These are phyloP conservation scores for Penicillium sp. DNA, from an alignment of 2,329 filamentous ascomycete species.

Conservation along the genomic window DNA sequence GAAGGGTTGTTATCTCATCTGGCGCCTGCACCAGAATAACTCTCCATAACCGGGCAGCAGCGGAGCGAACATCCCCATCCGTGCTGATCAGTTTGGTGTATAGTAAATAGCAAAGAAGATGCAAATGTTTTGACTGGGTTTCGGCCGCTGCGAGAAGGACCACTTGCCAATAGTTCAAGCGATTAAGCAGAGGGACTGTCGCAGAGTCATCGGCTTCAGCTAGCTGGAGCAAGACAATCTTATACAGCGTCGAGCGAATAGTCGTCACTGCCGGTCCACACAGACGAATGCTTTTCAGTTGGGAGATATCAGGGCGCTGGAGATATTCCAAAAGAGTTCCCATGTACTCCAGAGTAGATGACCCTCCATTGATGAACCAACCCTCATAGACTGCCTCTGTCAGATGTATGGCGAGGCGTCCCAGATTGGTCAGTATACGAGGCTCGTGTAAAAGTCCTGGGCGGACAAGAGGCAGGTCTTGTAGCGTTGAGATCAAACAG, in stretches of 20 bases:
- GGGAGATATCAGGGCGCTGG: slow-evolving; percentile 78
- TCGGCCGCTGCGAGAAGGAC: slow-evolving; percentile 79
- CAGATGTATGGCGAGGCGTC: slow-evolving; percentile 77
- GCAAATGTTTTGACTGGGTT: slow-evolving; percentile 77
- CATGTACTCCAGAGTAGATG: slow-evolving; percentile 79
- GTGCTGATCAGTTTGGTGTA: slow-evolving; percentile 83
- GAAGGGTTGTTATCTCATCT: slow-evolving; percentile 71
- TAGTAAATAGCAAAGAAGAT: slow-evolving; percentile 86
- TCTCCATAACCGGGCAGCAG: slow-evolving; percentile 84
- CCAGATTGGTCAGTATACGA: slow-evolving; percentile 81
- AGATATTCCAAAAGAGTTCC: slow-evolving; percentile 86
- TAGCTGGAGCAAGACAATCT: slow-evolving; percentile 75
- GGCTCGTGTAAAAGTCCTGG: slow-evolving; percentile 77
- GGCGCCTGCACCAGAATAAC: slow-evolving; percentile 93
- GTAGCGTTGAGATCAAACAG: slow-evolving; percentile 71
- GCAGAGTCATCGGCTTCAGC: slow-evolving; percentile 78
- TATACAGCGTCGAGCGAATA: slow-evolving; percentile 76
- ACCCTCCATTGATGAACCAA: slow-evolving; percentile 90
- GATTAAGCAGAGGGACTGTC: slow-evolving; percentile 73
- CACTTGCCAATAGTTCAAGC: slow-evolving; percentile 93
- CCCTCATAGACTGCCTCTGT: slow-evolving; percentile 92
- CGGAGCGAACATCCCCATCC: slow-evolving; percentile 66
- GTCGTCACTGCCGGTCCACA: slow-evolving; percentile 80
- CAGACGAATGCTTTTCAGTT: slow-evolving; percentile 83
- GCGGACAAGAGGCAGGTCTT: slow-evolving; percentile 69